Conservation (phyloP, 176 grass and related monocot genomes). For the Carex parvula region DNA sequence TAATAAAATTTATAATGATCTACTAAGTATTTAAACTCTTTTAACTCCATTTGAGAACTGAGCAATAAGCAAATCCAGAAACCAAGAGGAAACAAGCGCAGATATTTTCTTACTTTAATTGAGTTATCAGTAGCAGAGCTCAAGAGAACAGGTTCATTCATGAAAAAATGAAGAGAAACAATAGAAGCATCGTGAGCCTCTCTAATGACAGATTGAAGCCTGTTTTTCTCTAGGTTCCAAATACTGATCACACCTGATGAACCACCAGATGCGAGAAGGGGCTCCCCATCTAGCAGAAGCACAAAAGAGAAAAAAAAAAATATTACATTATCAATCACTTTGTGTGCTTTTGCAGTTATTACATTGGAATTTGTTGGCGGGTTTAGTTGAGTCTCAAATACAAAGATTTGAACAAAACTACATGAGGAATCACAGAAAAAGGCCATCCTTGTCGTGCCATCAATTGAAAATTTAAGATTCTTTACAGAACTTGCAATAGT, state of each 20-base stretch:
- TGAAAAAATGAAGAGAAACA: slow-evolving; percentile 84
- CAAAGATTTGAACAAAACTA: neutral
- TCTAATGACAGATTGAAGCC: slow-evolving; percentile 84
- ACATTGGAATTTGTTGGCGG: neutral
- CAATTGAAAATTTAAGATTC: neutral
- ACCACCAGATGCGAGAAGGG: slow-evolving; percentile 84
- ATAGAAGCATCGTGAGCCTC: slow-evolving; percentile 92
- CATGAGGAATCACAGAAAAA: neutral
- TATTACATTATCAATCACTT: neutral
- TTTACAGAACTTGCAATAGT: neutral
- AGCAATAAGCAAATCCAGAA: neutral
- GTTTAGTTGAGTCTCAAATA: neutral
- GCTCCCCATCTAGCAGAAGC: slow-evolving; percentile 72
- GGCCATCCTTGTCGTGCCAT: neutral
- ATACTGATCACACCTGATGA: slow-evolving; percentile 97
- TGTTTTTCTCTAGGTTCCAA: slow-evolving; percentile 95
- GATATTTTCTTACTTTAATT: slow-evolving; percentile 61
- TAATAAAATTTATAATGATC: neutral
- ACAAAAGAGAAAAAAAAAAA: slow-evolving; percentile 25
- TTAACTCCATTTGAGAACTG: neutral
- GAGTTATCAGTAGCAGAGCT: slow-evolving; percentile 98
- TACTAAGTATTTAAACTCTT: neutral
- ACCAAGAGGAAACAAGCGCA: neutral
- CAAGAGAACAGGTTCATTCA: slow-evolving; percentile 92
- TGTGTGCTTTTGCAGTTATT: neutral